Percentiles rank a stretch among this genome's conserved stretches.
phyloP scores from a whole-genome alignment of 331 rosid genomes.

The Spiraea crenata region DNA sequence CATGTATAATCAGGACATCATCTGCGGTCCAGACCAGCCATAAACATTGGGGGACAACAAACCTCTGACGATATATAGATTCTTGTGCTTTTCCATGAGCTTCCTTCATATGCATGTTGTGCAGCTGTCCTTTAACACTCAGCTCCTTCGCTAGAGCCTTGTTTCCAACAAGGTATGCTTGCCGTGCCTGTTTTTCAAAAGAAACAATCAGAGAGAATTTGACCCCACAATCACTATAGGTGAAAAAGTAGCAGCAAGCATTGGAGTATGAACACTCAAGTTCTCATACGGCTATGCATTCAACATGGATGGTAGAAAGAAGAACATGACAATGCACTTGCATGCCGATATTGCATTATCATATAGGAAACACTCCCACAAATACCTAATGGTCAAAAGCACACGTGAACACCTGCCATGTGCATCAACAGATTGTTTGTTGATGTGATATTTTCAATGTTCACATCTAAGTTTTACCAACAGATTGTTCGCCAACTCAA shows the following conservation, averaged over 20 bases:
- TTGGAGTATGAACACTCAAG: slow-evolving; percentile 8
- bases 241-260: slow-evolving; percentile 15
- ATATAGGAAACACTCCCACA: neutral
- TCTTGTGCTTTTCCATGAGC: slow-evolving; percentile 97
- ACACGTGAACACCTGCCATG: neutral
- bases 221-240: slow-evolving; percentile 10
- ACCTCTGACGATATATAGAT: slow-evolving; percentile 95
- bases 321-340: slow-evolving; percentile 2
- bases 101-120: slow-evolving; percentile 90
- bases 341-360: neutral
- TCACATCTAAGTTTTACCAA: neutral
- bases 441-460: neutral
- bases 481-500: neutral
- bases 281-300: slow-evolving; percentile 15
- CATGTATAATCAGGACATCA: neutral
- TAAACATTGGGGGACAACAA: slow-evolving; percentile 35
- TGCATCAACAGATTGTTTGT: slow-evolving; percentile 12
- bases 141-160: slow-evolving; percentile 93
- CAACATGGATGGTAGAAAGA: slow-evolving; percentile 8
- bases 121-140: slow-evolving; percentile 83
- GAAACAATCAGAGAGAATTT: slow-evolving; percentile 28
- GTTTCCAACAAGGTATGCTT: slow-evolving; percentile 87
- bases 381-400: slow-evolving; percentile 2
- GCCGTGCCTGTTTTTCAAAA: slow-evolving; percentile 72
- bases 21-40: slow-evolving; percentile 9